These are phyloP conservation scores for Pestalotiopsis sp. DNA, from an alignment of 2,329 filamentous ascomycete genomes.

Conservation along the genomic window DNA sequence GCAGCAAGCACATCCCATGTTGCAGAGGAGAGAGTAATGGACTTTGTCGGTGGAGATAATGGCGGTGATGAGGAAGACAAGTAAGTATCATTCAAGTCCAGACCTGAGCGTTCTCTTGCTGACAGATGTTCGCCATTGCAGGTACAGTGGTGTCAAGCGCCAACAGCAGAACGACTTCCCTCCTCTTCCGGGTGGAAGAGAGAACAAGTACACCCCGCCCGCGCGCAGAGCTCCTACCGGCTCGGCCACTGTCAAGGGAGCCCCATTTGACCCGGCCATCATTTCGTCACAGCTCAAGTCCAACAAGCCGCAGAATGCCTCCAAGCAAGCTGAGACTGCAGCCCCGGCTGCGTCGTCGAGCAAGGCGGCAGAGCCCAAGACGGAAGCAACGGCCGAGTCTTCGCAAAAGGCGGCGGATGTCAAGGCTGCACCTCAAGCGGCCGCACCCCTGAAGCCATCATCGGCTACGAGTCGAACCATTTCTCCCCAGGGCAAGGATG, in stretches of 20 bases:
- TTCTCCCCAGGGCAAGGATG: slow-evolving; percentile 41
- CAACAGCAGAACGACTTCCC: slow-evolving; percentile 70
- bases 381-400: slow-evolving; percentile 27
- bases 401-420: slow-evolving; percentile 26
- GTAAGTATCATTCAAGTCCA: slow-evolving; percentile 47
- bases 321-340: slow-evolving; percentile 30
- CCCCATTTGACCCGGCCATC: slow-evolving; percentile 84
- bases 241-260: slow-evolving; percentile 73
- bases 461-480: slow-evolving; percentile 44
- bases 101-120: slow-evolving; percentile 15
- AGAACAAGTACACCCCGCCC: slow-evolving; percentile 86
- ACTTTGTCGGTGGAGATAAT: slow-evolving; percentile 63
- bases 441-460: slow-evolving; percentile 33
- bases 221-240: slow-evolving; percentile 79
- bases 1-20: slow-evolving; percentile 78
- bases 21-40: slow-evolving; percentile 83
- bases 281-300: slow-evolving; percentile 79
- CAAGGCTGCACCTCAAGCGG: slow-evolving; percentile 26
- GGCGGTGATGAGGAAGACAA: slow-evolving; percentile 91
- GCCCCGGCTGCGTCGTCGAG: slow-evolving; percentile 2
- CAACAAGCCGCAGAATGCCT: slow-evolving; percentile 41
- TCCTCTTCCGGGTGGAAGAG: slow-evolving; percentile 49
- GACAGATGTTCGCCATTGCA: slow-evolving; percentile 33
- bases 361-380: slow-evolving; percentile 36
- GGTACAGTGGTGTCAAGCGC: slow-evolving; percentile 90